Evolutionary conservation across 192 early-diverging fungal species (phyloP).

Genomic region (Spinellus fusiger): DNA sequence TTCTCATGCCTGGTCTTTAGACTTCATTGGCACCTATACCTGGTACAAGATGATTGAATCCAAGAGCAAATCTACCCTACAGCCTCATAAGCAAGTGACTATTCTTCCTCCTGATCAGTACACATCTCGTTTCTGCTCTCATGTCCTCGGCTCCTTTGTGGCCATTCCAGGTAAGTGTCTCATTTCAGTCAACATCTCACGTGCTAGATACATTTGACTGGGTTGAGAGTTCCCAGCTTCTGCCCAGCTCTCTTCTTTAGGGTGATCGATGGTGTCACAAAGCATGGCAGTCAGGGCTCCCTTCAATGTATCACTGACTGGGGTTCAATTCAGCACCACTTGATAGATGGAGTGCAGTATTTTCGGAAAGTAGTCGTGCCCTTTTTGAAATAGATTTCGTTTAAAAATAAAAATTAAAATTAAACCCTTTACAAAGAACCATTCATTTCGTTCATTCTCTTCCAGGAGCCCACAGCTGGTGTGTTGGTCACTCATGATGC

Average conservation of each 20-base stretch:
- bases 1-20: slow-evolving; percentile 29
- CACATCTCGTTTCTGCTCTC: slow-evolving; percentile 82
- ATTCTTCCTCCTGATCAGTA: slow-evolving; percentile 93
- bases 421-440: no score
- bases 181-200: background rate
- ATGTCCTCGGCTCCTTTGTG: slow-evolving; percentile 86
- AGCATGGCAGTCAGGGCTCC: no score
- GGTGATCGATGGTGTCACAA: no score
- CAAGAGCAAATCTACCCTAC: slow-evolving; percentile 57
- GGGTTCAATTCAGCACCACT: no score
- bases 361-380: no score
- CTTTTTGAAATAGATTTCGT: no score
- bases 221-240: background rate
- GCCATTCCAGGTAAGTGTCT: slow-evolving; percentile 65
- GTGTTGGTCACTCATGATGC: no score
- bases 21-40: slow-evolving; percentile 94
- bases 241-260: slow-evolving; percentile 5
- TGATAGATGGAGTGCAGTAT: no score
- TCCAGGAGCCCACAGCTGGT: no score
- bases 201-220: slow-evolving; percentile 6
- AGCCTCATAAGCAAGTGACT: slow-evolving; percentile 80
- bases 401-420: no score
- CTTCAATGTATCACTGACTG: no score
- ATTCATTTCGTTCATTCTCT: no score
- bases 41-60: slow-evolving; percentile 96